phyloP scores from a whole-genome alignment of 2,329 filamentous ascomycete species.

The Cladosporium colombiae region DNA sequence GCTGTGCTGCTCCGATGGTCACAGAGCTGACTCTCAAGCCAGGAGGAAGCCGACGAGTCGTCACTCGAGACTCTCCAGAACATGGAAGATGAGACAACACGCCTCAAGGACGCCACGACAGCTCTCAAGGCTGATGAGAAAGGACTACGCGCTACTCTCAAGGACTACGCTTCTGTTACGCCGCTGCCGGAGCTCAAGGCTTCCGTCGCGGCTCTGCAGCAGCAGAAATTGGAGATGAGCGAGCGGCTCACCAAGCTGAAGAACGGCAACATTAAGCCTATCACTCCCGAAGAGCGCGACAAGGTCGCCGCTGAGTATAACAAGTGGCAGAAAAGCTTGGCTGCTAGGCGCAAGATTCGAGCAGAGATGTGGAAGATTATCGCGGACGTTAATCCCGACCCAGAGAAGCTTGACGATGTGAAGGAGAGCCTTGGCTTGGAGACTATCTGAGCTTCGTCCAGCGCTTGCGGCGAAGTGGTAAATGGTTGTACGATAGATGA shows the following conservation, averaged over 20 bases:
- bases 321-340: constrained; percentile 43
- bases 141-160: constrained; percentile 49
- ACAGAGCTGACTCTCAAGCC: constrained; percentile 19
- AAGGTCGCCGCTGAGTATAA: constrained; percentile 50
- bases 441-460: constrained; percentile 16
- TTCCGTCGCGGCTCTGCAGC: constrained; percentile 46
- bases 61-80: constrained; percentile 51
- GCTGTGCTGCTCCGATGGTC: neutral
- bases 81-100: constrained; percentile 52
- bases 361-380: constrained; percentile 54
- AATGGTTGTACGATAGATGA: neutral
- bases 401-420: constrained; percentile 44
- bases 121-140: constrained; percentile 51
- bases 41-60: constrained; percentile 53
- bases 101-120: constrained; percentile 49
- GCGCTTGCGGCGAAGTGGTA: too few relatives aligned
- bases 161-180: constrained; percentile 50
- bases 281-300: constrained; percentile 52
- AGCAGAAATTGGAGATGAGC: constrained; percentile 46
- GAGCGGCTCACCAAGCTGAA: constrained; percentile 45
- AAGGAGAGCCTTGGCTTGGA: constrained; percentile 42
- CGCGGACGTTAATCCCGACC: constrained; percentile 43
- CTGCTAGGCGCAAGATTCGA: constrained; percentile 51
- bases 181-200: constrained; percentile 53
- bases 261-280: constrained; percentile 45